Percentiles rank a stretch among this genome's conserved stretches.
Conservation (phyloP, 2,329 filamentous ascomycete genomes). For the Aspergillus japonicus region DNA sequence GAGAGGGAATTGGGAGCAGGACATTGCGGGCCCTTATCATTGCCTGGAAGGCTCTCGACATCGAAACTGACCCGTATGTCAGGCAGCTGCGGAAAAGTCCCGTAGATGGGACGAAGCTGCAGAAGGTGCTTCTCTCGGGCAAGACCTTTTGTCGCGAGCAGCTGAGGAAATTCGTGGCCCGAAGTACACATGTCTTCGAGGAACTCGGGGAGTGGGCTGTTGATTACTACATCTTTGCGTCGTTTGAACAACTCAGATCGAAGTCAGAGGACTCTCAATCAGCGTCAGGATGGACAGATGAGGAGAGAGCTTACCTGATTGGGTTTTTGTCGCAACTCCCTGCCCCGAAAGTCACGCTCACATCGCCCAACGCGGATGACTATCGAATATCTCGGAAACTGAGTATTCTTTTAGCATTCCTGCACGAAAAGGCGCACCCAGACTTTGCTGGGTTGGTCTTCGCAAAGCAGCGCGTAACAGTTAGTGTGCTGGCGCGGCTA, state of each 20-base stretch:
- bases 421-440: slow-evolving; percentile 43
- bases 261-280: slow-evolving; percentile 26
- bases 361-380: slow-evolving; percentile 5
- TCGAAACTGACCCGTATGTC: slow-evolving; percentile 62
- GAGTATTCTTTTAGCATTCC: slow-evolving; percentile 54
- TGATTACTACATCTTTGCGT: slow-evolving; percentile 62
- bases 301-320: slow-evolving; percentile 56
- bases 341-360: slow-evolving; percentile 16
- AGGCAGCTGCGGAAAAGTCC: slow-evolving; percentile 46
- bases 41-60: slow-evolving; percentile 50
- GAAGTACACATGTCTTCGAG: slow-evolving; percentile 50
- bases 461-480: slow-evolving; percentile 61
- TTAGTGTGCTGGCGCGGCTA: slow-evolving; percentile 59
- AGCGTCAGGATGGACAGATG: slow-evolving; percentile 49
- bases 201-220: slow-evolving; percentile 69
- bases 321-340: slow-evolving; percentile 35
- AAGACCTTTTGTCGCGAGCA: slow-evolving; percentile 51
- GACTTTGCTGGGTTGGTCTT: slow-evolving; percentile 65
- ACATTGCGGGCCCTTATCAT: slow-evolving; percentile 47
- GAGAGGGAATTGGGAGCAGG: slow-evolving; percentile 6
- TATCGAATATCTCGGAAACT: slow-evolving; percentile 58
- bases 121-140: slow-evolving; percentile 28
- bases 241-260: slow-evolving; percentile 40
- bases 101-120: slow-evolving; percentile 31
- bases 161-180: slow-evolving; percentile 55